Base-by-base conservation (phyloP, 495 filamentous ascomycete genomes). In the Penicillium longicatenatum region DNA sequence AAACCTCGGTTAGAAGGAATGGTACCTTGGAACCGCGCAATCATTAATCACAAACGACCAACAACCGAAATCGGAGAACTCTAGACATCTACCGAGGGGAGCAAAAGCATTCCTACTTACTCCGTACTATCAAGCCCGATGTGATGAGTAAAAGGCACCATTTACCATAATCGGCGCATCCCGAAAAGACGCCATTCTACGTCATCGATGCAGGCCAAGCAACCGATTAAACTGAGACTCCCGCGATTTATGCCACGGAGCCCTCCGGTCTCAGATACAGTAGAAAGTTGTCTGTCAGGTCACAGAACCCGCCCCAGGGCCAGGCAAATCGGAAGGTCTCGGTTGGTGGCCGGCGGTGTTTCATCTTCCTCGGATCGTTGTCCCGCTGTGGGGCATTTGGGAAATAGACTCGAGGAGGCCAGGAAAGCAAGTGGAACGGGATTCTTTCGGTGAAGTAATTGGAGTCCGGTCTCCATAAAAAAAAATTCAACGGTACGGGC, bases 291-390 rank as follows among this genome's bases (percentile, higher is more conserved):
- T 47, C 55, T 29, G 50, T 51, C 54, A 60, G 60, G 39, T 54
- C 42, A 14, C 26, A 35, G 22, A 54, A 57, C 5, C 11, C 31
- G 19, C 33, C 48, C 16, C 20, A 11, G 12, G 22, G 11, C 33
- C 55, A 53, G 64, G 51, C 66, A 69, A 69, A 69, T 69, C 66
- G 66, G 66, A 69, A 67, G 47, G 52, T 9, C 61, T 69, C 66
- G 66, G 66, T 54, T 67, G 54, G 12, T 49, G 60, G 49, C 44
- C 61, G 58, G 50, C 16, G 33, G 16, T 62, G 61, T 67, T 67
- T 67, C 59, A 64, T 64, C 55, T 55, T 46, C 14, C 19, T 60
- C 59, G 55, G 61, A 62, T 67, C 63, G 58, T 61, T 64, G 63
- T 64, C 58, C 66, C 66, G 64, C 59, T 67, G 66, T 69, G 66